Evolutionary conservation across 2,329 filamentous ascomycete species (phyloP).

Genomic region (Colletotrichum sp.): DNA sequence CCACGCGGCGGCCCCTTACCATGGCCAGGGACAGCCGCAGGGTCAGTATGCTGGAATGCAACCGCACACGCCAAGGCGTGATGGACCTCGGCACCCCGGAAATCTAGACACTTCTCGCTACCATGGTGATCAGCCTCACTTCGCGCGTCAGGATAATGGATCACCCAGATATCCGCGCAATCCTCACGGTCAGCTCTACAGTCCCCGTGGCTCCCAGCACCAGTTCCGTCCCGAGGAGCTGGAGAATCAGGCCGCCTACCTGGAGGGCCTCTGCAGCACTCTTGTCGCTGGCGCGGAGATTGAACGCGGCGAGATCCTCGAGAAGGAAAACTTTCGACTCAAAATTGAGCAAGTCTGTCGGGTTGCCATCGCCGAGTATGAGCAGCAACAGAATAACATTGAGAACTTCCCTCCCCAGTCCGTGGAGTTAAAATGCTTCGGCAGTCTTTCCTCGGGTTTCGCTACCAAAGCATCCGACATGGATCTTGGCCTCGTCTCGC

Average conservation of each 20-base stretch:
- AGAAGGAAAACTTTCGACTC: conserved; percentile 74
- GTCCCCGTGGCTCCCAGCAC: conserved; percentile 30
- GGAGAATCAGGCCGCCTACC: conserved; percentile 48
- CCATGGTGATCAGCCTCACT: not conserved
- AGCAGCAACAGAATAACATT: conserved; percentile 43
- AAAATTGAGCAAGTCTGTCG: conserved; percentile 70
- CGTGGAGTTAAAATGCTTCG: conserved; percentile 78
- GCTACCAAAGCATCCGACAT: conserved; percentile 89
- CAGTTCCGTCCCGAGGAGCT: conserved; percentile 47
- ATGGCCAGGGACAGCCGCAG: not conserved
- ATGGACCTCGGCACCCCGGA: conserved; percentile 25
- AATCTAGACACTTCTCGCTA: not conserved
- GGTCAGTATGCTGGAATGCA: not conserved
- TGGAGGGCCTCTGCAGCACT: conserved; percentile 56
- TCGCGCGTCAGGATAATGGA: not conserved
- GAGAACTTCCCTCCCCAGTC: conserved; percentile 55
- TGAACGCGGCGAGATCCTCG: conserved; percentile 62
- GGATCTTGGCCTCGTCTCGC: conserved; percentile 81
- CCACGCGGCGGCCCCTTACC: not conserved
- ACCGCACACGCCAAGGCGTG: conserved; percentile 26
- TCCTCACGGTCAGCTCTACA: conserved; percentile 34
- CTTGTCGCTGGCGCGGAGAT: conserved; percentile 66
- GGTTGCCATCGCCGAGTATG: conserved; percentile 59
- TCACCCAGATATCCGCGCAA: conserved; percentile 4
- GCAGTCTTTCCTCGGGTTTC: conserved; percentile 84